Evolutionary conservation across 495 filamentous ascomycete genomes (phyloP).

Genomic region (Penicillium bovifimosum): DNA sequence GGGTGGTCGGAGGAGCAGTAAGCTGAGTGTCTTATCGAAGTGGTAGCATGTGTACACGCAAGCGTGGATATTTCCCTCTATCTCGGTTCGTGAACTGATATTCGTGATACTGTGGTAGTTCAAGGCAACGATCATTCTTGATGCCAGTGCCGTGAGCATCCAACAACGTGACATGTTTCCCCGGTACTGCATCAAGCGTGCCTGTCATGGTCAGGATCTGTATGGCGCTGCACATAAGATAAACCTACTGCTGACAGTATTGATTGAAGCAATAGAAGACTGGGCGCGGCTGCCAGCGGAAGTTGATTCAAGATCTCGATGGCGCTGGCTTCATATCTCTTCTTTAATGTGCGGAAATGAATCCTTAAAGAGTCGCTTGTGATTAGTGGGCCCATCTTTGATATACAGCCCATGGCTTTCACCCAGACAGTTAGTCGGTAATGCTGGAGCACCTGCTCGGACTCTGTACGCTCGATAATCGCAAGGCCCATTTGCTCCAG

Average conservation of each 20-base stretch:
- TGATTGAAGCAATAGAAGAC: conserved; percentile 23
- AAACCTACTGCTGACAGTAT: conserved; percentile 24
- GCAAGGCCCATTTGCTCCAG: conserved; percentile 27
- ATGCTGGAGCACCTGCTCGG: conserved; percentile 16
- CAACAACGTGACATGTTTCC: conserved; percentile 28
- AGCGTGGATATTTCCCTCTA: conserved; percentile 24
- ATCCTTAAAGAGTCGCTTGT: conserved; percentile 13
- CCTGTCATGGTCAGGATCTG: conserved; percentile 6
- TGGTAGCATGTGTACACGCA: conserved; percentile 31
- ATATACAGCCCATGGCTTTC: conserved; percentile 22
- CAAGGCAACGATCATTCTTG: conserved; percentile 22
- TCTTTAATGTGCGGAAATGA: conserved; percentile 21
- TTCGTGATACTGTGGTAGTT: conserved; percentile 26
- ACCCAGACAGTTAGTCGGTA: conserved; percentile 24
- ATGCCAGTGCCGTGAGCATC: conserved; percentile 24
- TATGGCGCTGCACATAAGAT: not conserved
- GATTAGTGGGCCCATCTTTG: conserved; percentile 19
- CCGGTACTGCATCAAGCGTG: conserved; percentile 23
- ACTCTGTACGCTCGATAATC: conserved; percentile 22
- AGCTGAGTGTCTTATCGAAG: conserved; percentile 32
- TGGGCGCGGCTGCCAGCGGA: conserved; percentile 20
- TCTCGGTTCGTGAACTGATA: conserved; percentile 11
- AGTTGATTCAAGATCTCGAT: conserved; percentile 19
- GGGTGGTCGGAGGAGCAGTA: conserved; percentile 32
- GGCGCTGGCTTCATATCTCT: conserved; percentile 21